phyloP scores from a whole-genome alignment of 1,284 basidiomycete genomes.

The Trichosporon faecale region DNA sequence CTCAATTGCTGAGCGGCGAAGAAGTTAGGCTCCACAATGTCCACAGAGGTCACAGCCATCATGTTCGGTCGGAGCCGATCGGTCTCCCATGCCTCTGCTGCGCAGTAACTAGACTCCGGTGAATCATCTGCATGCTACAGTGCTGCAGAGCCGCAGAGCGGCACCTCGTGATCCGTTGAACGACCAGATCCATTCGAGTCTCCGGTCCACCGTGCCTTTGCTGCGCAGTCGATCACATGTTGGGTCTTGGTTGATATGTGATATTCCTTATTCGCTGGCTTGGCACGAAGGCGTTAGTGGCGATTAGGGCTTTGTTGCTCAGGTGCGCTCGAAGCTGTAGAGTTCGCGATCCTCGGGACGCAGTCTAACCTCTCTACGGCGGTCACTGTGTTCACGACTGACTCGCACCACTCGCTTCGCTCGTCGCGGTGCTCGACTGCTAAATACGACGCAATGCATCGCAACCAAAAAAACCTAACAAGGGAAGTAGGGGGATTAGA shows the following conservation, averaged over 20 bases:
- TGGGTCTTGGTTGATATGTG: background rate
- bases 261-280: background rate
- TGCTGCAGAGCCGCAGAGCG: too few relatives aligned
- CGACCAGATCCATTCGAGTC: background rate
- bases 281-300: background rate
- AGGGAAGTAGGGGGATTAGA: slow-evolving; percentile 1
- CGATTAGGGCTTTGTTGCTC: background rate
- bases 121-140: too few relatives aligned
- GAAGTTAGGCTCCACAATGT: too few relatives aligned
- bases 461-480: slow-evolving; percentile 11
- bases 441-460: slow-evolving; percentile 11
- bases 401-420: background rate
- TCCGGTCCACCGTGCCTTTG: background rate
- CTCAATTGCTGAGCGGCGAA: too few relatives aligned
- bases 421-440: background rate
- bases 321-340: too few relatives aligned
- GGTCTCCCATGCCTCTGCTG: too few relatives aligned
- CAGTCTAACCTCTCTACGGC: too few relatives aligned
- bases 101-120: too few relatives aligned
- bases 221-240: background rate
- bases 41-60: too few relatives aligned
- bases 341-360: too few relatives aligned
- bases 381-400: too few relatives aligned
- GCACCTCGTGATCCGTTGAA: background rate
- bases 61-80: too few relatives aligned